A percentile compares a stretch with the other conserved stretches of the same genome.
These are phyloP conservation scores for Ceratobasidium sp. DNA, from an alignment of 1,284 basidiomycete genomes.

Conservation along the genomic window DNA sequence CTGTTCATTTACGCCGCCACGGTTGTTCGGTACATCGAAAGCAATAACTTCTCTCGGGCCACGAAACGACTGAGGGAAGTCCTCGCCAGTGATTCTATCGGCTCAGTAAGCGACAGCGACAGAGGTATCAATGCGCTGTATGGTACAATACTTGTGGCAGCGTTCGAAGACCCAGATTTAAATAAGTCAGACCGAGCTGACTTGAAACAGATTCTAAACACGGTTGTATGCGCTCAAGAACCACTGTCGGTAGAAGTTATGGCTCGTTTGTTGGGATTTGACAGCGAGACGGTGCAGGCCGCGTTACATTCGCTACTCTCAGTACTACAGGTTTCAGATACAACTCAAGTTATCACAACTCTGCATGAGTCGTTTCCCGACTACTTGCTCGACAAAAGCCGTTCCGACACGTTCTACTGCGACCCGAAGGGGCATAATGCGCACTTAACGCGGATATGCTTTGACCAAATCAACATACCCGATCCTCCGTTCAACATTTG, in stretches of 20 bases:
- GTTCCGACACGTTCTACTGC: neutral
- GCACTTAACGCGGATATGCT: neutral
- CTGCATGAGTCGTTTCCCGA: conserved; percentile 20
- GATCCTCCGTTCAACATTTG: neutral
- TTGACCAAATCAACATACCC: neutral
- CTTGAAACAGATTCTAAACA: neutral
- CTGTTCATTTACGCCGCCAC: too few species aligned
- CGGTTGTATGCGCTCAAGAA: conserved; percentile 18
- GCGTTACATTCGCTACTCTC: conserved; percentile 18
- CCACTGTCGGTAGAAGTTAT: conserved; percentile 7
- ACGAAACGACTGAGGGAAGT: too few species aligned
- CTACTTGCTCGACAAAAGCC: neutral
- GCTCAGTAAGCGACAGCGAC: too few species aligned
- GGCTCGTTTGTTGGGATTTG: neutral
- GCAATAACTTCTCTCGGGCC: too few species aligned
- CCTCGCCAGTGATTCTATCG: too few species aligned
- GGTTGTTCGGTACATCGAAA: too few species aligned
- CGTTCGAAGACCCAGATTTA: neutral
- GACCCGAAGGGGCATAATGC: neutral
- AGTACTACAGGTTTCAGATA: conserved; percentile 1
- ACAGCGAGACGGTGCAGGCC: neutral
- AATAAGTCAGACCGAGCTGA: neutral
- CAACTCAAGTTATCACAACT: neutral
- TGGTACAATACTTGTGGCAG: neutral
- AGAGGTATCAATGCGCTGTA: neutral